Conservation (phyloP, 2,329 filamentous ascomycete species). For the Biscogniauxia mediterranea region DNA sequence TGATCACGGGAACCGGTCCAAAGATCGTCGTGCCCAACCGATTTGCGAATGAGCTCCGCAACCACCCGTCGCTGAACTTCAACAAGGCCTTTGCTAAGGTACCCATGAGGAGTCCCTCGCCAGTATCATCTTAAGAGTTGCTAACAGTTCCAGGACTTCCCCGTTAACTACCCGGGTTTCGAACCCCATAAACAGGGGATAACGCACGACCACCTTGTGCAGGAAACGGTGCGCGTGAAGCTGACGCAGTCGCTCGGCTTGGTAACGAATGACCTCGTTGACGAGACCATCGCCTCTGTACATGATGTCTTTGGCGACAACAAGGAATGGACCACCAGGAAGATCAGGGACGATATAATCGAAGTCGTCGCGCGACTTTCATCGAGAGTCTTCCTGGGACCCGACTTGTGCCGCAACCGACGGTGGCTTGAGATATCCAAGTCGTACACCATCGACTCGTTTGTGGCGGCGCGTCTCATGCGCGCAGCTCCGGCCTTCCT, state of each 20-base stretch:
- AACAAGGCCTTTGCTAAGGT: constrained; percentile 35
- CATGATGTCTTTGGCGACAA: constrained; percentile 33
- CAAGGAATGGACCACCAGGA: constrained; percentile 39
- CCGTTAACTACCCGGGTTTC: constrained; percentile 34
- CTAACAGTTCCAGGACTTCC: constrained; percentile 31
- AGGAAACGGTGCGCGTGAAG: constrained; percentile 33
- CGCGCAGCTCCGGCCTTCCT: constrained; percentile 39
- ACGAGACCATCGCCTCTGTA: constrained; percentile 34
- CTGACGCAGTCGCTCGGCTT: constrained; percentile 34
- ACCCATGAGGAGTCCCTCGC: constrained; percentile 5
- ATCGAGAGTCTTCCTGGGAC: constrained; percentile 48
- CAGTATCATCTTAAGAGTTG: neutral
- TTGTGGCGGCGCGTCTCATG: constrained; percentile 37
- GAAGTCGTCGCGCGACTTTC: constrained; percentile 48
- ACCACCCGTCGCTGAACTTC: constrained; percentile 33
- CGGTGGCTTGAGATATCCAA: constrained; percentile 46
- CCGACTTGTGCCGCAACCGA: constrained; percentile 42
- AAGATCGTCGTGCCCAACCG: constrained; percentile 34
- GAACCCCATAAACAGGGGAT: constrained; percentile 27
- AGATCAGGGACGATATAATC: constrained; percentile 38
- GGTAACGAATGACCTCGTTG: constrained; percentile 35
- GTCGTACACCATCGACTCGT: constrained; percentile 40
- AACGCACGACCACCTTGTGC: constrained; percentile 25
- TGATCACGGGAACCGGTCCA: constrained; percentile 33
- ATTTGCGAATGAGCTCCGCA: constrained; percentile 36